Percentiles rank a stretch among this genome's conserved stretches.
Evolutionary conservation across 306 rosid genomes (phyloP).

Genomic region (Lupinus albus): DNA sequence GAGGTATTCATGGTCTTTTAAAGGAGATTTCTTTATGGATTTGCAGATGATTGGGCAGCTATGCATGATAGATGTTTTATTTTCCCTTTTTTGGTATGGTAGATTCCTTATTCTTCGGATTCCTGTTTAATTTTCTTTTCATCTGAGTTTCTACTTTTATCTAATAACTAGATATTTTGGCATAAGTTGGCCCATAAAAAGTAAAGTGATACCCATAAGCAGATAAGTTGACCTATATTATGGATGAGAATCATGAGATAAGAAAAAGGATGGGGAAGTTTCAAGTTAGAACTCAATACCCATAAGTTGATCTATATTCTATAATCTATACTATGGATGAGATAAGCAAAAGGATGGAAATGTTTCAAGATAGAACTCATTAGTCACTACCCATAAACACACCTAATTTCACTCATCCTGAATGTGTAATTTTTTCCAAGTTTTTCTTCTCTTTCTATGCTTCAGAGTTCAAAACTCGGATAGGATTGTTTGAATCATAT

Average conservation of each 20-base stretch:
- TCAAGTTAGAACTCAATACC: too few species aligned
- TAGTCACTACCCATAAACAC: not conserved
- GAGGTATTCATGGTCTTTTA: constrained; percentile 62
- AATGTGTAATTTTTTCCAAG: not conserved
- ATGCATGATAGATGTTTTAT: not conserved
- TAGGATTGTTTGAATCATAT: constrained; percentile 4
- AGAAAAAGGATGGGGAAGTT: too few species aligned
- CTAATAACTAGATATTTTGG: not conserved
- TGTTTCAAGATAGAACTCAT: not conserved
- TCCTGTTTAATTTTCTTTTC: not conserved
- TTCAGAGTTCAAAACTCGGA: not conserved
- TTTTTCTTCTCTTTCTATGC: not conserved
- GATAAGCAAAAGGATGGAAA: not conserved
- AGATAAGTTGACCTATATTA: too few species aligned
- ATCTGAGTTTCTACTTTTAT: not conserved
- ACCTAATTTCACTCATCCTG: not conserved
- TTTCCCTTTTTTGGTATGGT: not conserved
- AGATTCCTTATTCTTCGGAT: not conserved
- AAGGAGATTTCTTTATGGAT: not conserved
- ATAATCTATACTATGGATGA: too few species aligned
- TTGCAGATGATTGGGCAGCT: not conserved
- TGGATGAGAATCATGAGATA: too few species aligned
- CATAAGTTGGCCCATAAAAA: not conserved
- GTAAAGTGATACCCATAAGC: too few species aligned
- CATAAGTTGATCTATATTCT: too few species aligned